Base-by-base conservation (phyloP, 2,329 filamentous ascomycete species). In the Fonsecaea nubica region DNA sequence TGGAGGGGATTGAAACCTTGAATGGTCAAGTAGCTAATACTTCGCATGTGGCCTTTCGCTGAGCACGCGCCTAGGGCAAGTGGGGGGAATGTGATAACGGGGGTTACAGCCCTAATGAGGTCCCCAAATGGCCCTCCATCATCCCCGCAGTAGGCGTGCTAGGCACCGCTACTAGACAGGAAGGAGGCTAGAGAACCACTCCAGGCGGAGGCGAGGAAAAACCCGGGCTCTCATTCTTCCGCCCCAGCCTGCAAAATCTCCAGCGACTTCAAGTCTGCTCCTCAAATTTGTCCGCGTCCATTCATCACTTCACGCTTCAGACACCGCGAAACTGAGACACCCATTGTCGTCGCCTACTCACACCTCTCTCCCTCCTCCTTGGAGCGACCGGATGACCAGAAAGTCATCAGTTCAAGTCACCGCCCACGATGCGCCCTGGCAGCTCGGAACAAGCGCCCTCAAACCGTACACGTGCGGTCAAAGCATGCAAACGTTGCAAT, bases 401-500 rank as follows among this genome's bases (percentile, higher is more conserved):
- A 57, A 57, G 54, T 21, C 54, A 13, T 38, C 18, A 18, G 21
- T 18, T 15, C 3, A 5, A 38, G 54, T 40, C 32, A 13, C 42
- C 32, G 30, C 54, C 30, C 6, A 61, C 53, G 32, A 61, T 61
- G 58, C 32, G n/a, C n/a, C 30, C 58, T 15, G 58, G 45, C 32
- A 25, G 25, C 58, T 38, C 45, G 40, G 58, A 61, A 10, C 58
- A 54, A 5, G 18, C 58, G 7, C 15, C 30, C 15, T 61, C 58
- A 12, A 18, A 53, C 45, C 42, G 58, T 13, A 61, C 58, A 53
- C 58, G 58, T 61, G 58, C 58, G n/a, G 32, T 61, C 33, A 61
- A 61, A 53, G 58, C 58, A 21, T 61, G 58, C 33, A 61, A 61
- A 61, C 58, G 58, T 32, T 61, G 58, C 30, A 54, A 61, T 36